Evolutionary conservation across 345 rosid species (phyloP).

Genomic region (Arabidopsis arenosa): DNA sequence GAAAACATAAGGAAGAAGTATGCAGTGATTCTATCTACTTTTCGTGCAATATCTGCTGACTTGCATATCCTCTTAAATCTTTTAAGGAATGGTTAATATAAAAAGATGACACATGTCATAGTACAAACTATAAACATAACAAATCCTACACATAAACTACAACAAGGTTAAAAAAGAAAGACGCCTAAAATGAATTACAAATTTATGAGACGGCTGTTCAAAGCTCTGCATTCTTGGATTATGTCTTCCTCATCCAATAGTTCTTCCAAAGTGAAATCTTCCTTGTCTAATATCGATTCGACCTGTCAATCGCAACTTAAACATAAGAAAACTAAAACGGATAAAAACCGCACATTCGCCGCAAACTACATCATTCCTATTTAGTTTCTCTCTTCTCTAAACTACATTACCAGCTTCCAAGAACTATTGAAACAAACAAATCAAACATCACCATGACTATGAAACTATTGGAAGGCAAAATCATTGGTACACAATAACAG

Average conservation of each 20-base stretch:
- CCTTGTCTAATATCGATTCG: conserved; percentile 89
- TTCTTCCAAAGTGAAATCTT: conserved; percentile 91
- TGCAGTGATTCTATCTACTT: conserved; percentile 34
- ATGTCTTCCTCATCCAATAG: conserved; percentile 98
- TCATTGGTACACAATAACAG: neutral
- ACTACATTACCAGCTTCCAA: conserved; percentile 17
- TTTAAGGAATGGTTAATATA: conserved; percentile 23
- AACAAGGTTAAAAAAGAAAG: neutral
- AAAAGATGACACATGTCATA: conserved; percentile 32
- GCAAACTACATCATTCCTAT: neutral
- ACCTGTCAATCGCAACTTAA: conserved; percentile 56
- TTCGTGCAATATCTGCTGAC: conserved; percentile 24
- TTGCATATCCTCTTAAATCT: conserved; percentile 8
- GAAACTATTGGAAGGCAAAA: no score
- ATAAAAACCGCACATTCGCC: neutral
- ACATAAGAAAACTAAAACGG: neutral
- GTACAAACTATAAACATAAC: conserved; percentile 11
- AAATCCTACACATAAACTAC: conserved; percentile 35
- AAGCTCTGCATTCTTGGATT: conserved; percentile 98
- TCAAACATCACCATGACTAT: conserved; percentile 3
- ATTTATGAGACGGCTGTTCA: conserved; percentile 94
- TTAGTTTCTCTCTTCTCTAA: neutral
- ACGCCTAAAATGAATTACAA: conserved; percentile 63
- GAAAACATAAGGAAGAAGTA: conserved; percentile 38
- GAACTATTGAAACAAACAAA: neutral